Evolutionary conservation across 2,329 filamentous ascomycete species (phyloP).

Genomic region (Arthrocladium fulminans): DNA sequence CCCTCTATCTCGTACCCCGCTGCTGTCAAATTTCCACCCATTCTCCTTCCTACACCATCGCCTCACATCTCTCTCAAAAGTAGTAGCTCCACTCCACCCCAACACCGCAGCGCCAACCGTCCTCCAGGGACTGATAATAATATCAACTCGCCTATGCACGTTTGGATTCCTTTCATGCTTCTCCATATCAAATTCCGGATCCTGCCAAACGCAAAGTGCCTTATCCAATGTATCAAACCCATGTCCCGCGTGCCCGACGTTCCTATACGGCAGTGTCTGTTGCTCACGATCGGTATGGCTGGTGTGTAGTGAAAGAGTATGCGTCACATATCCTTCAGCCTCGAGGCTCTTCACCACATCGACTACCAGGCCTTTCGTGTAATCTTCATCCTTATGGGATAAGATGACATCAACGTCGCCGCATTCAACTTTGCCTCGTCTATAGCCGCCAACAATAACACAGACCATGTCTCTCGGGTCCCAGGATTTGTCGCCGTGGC

Average conservation of each 20-base stretch:
- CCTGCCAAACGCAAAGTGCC: slow-evolving; percentile 84
- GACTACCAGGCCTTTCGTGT: slow-evolving; percentile 61
- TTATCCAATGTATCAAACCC: slow-evolving; percentile 89
- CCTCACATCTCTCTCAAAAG: slow-evolving; percentile 78
- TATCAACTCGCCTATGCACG: slow-evolving; percentile 77
- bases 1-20: slow-evolving; percentile 61
- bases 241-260: slow-evolving; percentile 37
- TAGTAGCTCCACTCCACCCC: slow-evolving; percentile 82
- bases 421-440: slow-evolving; percentile 62
- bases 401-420: slow-evolving; percentile 84
- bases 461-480: slow-evolving; percentile 39
- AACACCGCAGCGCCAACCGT: slow-evolving; percentile 80
- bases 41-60: slow-evolving; percentile 65
- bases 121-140: slow-evolving; percentile 81
- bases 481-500: slow-evolving; percentile 27
- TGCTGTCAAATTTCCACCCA: slow-evolving; percentile 81
- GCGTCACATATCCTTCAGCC: slow-evolving; percentile 61
- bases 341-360: slow-evolving; percentile 66
- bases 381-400: slow-evolving; percentile 62
- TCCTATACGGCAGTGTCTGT: slow-evolving; percentile 47
- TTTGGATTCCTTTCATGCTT: slow-evolving; percentile 50
- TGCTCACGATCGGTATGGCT: slow-evolving; percentile 67
- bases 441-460: slow-evolving; percentile 69
- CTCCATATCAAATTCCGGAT: slow-evolving; percentile 42
- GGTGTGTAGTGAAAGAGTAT: slow-evolving; percentile 64